Percentiles rank a stretch among this genome's conserved stretches.
Conservation (phyloP, 2,329 filamentous ascomycete species). For the Mariannaea elegans region DNA sequence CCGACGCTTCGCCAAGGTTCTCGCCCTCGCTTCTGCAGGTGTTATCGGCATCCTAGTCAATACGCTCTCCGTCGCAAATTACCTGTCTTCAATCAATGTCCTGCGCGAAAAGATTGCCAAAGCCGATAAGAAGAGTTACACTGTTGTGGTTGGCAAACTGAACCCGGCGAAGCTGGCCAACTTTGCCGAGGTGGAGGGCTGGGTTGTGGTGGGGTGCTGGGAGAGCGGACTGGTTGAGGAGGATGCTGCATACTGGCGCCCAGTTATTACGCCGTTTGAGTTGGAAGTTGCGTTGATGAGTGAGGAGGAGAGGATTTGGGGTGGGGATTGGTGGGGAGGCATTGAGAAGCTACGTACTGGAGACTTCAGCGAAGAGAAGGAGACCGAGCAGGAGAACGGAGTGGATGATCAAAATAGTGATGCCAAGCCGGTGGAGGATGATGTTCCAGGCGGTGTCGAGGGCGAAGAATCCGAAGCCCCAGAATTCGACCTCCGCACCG, state of each 20-base stretch:
- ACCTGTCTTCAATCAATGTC: slow-evolving; percentile 80
- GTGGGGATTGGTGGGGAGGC: slow-evolving; percentile 86
- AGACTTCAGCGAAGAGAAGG: slow-evolving; percentile 37
- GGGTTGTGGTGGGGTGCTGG: slow-evolving; percentile 98
- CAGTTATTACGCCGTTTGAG: slow-evolving; percentile 96
- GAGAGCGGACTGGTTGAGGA: slow-evolving; percentile 93
- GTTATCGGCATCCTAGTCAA: slow-evolving; percentile 96
- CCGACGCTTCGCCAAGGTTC: slow-evolving; percentile 87
- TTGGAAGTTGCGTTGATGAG: slow-evolving; percentile 78
- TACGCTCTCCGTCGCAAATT: slow-evolving; percentile 91
- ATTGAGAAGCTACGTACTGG: slow-evolving; percentile 74
- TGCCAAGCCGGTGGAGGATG: slow-evolving; percentile 39
- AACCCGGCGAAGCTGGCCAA: slow-evolving; percentile 97
- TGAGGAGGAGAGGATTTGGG: slow-evolving; percentile 84
- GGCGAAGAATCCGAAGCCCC: slow-evolving; percentile 81
- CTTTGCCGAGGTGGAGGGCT: slow-evolving; percentile 93
- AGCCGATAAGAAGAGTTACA: slow-evolving; percentile 94
- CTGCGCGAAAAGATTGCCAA: slow-evolving; percentile 76
- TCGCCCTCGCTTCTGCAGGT: slow-evolving; percentile 79
- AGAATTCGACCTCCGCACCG: slow-evolving; percentile 91
- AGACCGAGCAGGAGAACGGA: slow-evolving; percentile 22
- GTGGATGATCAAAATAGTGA: slow-evolving; percentile 30
- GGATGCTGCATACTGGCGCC: slow-evolving; percentile 81
- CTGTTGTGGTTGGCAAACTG: slow-evolving; percentile 94
- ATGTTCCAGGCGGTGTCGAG: slow-evolving; percentile 56